Base-by-base conservation (phyloP, 768 basidiomycete species). In the Suillus brevipes region DNA sequence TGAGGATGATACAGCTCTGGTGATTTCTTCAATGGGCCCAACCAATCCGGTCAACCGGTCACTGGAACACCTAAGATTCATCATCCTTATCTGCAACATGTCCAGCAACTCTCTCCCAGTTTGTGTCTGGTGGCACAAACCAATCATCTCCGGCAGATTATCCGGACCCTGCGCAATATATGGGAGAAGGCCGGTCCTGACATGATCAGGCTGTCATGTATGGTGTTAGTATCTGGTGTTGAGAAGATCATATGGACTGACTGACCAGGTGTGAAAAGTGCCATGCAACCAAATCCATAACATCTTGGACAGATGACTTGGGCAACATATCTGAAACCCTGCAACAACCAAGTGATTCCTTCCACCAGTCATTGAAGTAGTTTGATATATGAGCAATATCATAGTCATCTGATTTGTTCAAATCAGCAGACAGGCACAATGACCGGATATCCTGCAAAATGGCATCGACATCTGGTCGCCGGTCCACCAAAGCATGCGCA, bases 361-460 rank as follows among this genome's bases (percentile, higher is more conserved):
- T 56, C 55, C 55, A 56, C 55, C 55, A 56, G 34, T 12, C 34
- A 56, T 56, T 56, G 12, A 56, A 56, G 55, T 36, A 56, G 34
- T 56, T 25, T 0, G 8, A 34, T 12, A 36, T n/a, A n/a, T 7
- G n/a, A 56, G 34, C 36, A 37, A 56, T 56, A 2, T 56, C 34
- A 56, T 56, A 56, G 10, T 36, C 20, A n/a, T 56, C 20, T 0
- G 12, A n/a, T 8, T 1, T 4, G 12, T 28, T 31, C 0, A 14
- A 52, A 31, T 52, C 3, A 0, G 2, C 34, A 56, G 55, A 36
- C 0, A 36, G 53, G 20, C 2, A 4, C 53, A 36, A 55, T 36
- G 53, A 4, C 10, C 6, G 0, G 53, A 55, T 55, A 55, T 55
- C 53, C 20, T n/a, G 18, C 10, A 55, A 10, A 36, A 55, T 6